Conservation (phyloP, 805 yeast genomes). For the Priceomyces fermenticarens region DNA sequence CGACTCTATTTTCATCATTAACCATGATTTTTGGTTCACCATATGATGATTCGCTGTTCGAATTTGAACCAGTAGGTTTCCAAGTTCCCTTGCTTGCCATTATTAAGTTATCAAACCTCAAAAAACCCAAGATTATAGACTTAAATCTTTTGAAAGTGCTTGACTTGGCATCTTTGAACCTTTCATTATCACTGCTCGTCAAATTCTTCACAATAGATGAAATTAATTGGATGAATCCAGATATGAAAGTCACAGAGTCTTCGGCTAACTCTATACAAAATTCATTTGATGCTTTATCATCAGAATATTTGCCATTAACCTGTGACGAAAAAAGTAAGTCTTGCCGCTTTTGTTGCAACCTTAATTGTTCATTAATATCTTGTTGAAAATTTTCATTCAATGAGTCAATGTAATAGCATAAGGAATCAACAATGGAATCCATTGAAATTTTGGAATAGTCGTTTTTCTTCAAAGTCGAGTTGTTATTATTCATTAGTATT, state of each 20-base stretch:
- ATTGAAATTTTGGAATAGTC: conserved; percentile 52
- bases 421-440: conserved; percentile 50
- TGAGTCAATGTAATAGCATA: conserved; percentile 52
- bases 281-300: conserved; percentile 30
- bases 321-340: conserved; percentile 25
- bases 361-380: conserved; percentile 27
- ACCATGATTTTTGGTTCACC: conserved; percentile 22
- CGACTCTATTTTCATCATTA: conserved; percentile 34
- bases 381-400: conserved; percentile 36
- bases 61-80: conserved; percentile 1
- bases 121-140: conserved; percentile 32
- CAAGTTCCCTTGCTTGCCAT: conserved; percentile 11
- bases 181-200: conserved; percentile 14
- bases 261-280: conserved; percentile 60
- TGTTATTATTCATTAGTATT: conserved; percentile 26
- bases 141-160: conserved; percentile 30
- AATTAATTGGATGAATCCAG: conserved; percentile 70
- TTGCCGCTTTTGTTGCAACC: conserved; percentile 30
- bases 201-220: conserved; percentile 32
- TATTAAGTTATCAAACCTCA: conserved; percentile 39
- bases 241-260: conserved; percentile 71
- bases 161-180: conserved; percentile 21
- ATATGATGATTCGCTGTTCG: conserved; percentile 8
- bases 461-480: conserved; percentile 24
- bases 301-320: conserved; percentile 13